Conservation (phyloP, 805 yeast genomes). For the Huiozyma sinensis region DNA sequence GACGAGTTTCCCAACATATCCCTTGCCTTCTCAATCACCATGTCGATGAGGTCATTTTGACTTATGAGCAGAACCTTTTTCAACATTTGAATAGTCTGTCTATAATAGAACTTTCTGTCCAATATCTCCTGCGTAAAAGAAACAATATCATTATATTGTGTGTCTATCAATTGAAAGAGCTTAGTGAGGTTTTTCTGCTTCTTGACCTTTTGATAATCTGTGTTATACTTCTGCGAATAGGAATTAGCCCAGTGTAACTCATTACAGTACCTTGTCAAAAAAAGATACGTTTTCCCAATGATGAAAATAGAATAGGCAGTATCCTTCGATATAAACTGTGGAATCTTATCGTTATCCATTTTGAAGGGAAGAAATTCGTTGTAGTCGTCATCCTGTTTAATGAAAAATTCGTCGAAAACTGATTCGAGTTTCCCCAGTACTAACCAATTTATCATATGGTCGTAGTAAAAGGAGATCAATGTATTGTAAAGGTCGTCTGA, state of each 20-base stretch:
- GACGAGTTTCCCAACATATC: constrained; percentile 51
- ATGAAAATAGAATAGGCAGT: constrained; percentile 41
- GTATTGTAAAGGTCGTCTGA: constrained; percentile 36
- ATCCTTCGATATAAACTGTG: constrained; percentile 30
- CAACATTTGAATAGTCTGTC: constrained; percentile 47
- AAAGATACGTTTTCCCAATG: constrained; percentile 63
- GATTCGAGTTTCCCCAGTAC: constrained; percentile 51
- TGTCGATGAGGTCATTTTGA: constrained; percentile 73
- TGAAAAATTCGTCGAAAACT: constrained; percentile 52
- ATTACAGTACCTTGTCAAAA: constrained; percentile 52
- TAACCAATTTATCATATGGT: constrained; percentile 56
- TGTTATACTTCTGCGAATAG: constrained; percentile 26
- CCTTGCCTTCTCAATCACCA: constrained; percentile 46
- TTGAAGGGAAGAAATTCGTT: constrained; percentile 8
- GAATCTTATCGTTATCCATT: constrained; percentile 24
- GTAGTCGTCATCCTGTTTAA: constrained; percentile 17
- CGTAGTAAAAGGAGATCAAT: constrained; percentile 49
- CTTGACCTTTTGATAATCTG: constrained; percentile 6
- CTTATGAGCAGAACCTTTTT: constrained; percentile 61
- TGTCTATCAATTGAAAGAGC: constrained; percentile 29
- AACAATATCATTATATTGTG: constrained; percentile 43
- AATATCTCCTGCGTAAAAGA: constrained; percentile 41
- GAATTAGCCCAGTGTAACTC: constrained; percentile 55
- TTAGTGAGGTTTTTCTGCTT: constrained; percentile 2
- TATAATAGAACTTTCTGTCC: constrained; percentile 38